Evolutionary conservation across 306 rosid species (phyloP).

Genomic region (Trifolium dubium): DNA sequence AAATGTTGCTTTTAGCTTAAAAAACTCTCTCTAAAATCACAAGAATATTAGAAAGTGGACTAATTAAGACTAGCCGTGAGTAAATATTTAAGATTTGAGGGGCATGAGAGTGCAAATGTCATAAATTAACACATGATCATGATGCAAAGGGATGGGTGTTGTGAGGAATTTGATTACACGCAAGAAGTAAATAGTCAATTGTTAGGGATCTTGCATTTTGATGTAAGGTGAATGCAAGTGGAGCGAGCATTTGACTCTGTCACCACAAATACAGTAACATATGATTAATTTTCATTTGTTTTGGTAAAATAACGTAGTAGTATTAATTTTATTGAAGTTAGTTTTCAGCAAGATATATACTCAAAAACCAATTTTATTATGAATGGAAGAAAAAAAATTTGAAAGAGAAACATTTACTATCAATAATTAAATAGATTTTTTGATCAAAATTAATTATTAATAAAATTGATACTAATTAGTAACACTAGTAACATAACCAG

Average conservation of each 20-base stretch:
- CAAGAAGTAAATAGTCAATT: slow-evolving; percentile 51
- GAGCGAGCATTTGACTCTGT: slow-evolving; percentile 63
- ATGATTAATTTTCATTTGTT: slow-evolving; percentile 12
- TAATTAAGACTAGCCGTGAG: neutral
- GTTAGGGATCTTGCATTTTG: slow-evolving; percentile 48
- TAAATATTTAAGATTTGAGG: slow-evolving; percentile 42
- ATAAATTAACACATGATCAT: slow-evolving; percentile 49
- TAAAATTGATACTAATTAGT: too few species aligned
- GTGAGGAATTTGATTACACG: slow-evolving; percentile 48
- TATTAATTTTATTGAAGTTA: neutral
- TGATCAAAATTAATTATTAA: too few species aligned
- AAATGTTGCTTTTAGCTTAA: too few species aligned
- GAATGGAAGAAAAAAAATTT: too few species aligned
- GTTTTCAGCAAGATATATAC: neutral
- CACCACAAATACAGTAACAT: slow-evolving; percentile 58
- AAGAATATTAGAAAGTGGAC: too few species aligned
- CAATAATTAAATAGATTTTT: too few species aligned
- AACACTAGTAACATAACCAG: too few species aligned
- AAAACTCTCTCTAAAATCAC: too few species aligned
- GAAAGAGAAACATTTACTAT: too few species aligned
- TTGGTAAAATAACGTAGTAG: neutral
- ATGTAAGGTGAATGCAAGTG: slow-evolving; percentile 57
- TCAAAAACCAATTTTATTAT: neutral
- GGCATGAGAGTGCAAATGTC: slow-evolving; percentile 52
- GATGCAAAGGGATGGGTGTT: slow-evolving; percentile 43